Base-by-base conservation (phyloP, 345 rosid genomes). In the Hevea brasiliensis region DNA sequence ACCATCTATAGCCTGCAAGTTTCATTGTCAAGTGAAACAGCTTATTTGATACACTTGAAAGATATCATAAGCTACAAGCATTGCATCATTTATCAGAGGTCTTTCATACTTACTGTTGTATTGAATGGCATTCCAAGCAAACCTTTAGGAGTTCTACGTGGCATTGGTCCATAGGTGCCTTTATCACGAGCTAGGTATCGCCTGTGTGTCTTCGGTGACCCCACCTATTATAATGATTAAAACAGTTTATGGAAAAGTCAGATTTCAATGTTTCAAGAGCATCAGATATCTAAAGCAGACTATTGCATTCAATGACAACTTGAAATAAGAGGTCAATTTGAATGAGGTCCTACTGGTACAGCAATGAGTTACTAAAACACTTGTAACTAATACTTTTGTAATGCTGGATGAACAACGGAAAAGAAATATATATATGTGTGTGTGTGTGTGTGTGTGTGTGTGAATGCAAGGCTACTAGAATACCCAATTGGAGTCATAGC, bases 101-200 rank as follows among this genome's bases (percentile, higher is more conserved):
- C 29, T 45, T 72, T 45, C 40, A 8, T 50, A 77, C 92, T 79
- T 78, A 94, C 97, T 40, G 98, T 94, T 67, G 94, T 92, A 74
- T 94, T 94, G 72, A 94, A 92, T 44, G 98, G 98, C 98, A 94
- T 92, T 75, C 98, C 99, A 60, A 94, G 63, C 76, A 94, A 87
- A 63, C 99, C 99, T 88, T 92, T 95, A 1, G 98, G 98, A 61
- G 71, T 84, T 29, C 78, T 73, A 51, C 97, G 94, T 61, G 97
- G 98, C 96, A 90, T 86, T 54, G 98, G 99, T 75, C 98, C 98
- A 69, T 94, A 94, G 26, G 96, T 92, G 78, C 98, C 98, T 47
- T 87, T 74, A 68, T 89, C 92, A 47, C 97, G 87, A 74, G 97
- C 98, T 68, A 95, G 81, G 85, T 55, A 92, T 75, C 97, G 86